phyloP scores from a whole-genome alignment of 2,329 filamentous ascomycete species.

The Aureobasidium melanogenum region DNA sequence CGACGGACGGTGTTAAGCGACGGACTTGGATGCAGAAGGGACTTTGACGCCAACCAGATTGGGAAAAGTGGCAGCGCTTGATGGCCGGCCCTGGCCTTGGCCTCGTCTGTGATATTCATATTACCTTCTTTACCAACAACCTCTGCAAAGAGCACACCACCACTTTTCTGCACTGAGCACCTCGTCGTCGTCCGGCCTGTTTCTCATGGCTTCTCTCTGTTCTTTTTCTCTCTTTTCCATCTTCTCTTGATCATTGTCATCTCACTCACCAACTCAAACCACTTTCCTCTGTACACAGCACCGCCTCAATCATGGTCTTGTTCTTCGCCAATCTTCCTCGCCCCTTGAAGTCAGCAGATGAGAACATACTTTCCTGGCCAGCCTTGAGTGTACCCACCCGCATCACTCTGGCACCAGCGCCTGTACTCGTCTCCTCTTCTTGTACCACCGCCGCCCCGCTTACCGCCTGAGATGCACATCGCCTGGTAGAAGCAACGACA shows the following conservation, averaged over 20 bases:
- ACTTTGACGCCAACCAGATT: conserved; percentile 1
- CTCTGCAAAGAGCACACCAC: background rate
- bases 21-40: background rate
- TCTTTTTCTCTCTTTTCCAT: background rate
- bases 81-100: background rate
- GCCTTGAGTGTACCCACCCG: background rate
- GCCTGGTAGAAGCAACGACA: background rate
- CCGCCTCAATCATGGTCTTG: background rate
- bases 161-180: background rate
- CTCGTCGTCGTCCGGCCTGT: background rate
- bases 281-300: background rate
- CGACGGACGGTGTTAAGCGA: background rate
- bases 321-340: background rate
- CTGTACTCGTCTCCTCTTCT: background rate
- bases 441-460: background rate
- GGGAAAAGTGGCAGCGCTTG: background rate
- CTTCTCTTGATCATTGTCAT: background rate
- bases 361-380: background rate
- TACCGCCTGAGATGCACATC: background rate
- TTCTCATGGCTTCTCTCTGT: background rate
- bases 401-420: background rate
- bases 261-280: background rate
- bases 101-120: background rate
- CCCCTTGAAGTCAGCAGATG: background rate
- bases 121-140: background rate